Percentiles rank a stretch among this genome's conserved stretches.
phyloP scores from a whole-genome alignment of 2,329 filamentous ascomycete species.

The Nemania sp. region DNA sequence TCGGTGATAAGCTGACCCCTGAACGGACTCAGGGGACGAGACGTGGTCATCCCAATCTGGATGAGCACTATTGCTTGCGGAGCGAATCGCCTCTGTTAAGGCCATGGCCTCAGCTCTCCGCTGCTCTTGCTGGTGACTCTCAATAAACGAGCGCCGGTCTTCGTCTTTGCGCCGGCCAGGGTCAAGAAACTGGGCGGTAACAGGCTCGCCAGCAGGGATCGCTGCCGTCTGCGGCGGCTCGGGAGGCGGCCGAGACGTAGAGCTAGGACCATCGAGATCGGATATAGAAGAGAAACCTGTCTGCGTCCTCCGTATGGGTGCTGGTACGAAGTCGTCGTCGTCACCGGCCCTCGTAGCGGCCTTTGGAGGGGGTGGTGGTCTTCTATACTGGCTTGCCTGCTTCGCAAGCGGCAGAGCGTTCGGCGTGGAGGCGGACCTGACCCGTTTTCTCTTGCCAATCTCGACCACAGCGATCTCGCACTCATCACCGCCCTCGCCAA shows the following conservation, averaged over 20 bases:
- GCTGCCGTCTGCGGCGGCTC: conserved; percentile 33
- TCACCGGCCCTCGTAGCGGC: conserved; percentile 34
- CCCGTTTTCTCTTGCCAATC: conserved; percentile 63
- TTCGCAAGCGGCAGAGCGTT: conserved; percentile 39
- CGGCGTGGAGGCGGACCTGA: conserved; percentile 41
- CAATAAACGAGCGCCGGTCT: conserved; percentile 60
- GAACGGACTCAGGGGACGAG: conserved; percentile 37
- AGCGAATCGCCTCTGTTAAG: conserved; percentile 55
- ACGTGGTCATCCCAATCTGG: conserved; percentile 39
- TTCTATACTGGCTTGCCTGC: conserved; percentile 36
- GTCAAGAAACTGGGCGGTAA: conserved; percentile 42
- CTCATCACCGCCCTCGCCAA: conserved; percentile 91
- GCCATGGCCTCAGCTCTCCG: conserved; percentile 62
- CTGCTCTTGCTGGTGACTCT: conserved; percentile 62
- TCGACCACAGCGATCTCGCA: conserved; percentile 72
- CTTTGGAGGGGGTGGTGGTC: conserved; percentile 33
- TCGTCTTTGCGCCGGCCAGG: conserved; percentile 50
- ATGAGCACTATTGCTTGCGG: conserved; percentile 39
- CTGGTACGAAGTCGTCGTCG: conserved; percentile 55
- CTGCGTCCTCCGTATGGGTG: conserved; percentile 58
- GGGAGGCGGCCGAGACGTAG: conserved; percentile 22
- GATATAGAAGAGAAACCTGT: conserved; percentile 54
- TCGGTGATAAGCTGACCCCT: conserved; percentile 26
- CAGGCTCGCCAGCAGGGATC: conserved; percentile 40
- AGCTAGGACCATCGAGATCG: conserved; percentile 27